phyloP scores from a whole-genome alignment of 1,139 yeast genomes.

The Suhomyces anneliseae region DNA sequence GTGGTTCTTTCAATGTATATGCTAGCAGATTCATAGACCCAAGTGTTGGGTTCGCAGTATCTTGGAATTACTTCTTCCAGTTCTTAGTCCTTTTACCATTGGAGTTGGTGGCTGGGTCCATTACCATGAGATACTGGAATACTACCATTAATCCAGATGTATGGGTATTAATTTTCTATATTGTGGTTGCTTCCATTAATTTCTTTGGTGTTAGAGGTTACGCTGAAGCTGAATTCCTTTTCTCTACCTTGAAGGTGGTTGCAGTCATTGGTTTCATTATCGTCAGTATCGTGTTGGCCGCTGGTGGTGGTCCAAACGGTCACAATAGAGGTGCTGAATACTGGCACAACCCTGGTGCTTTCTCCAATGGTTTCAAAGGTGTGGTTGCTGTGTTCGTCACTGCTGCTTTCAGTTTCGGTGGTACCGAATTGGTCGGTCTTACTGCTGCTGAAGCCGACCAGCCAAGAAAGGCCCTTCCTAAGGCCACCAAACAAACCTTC shows the following conservation, averaged over 20 bases:
- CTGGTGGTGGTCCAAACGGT: slow-evolving; percentile 35
- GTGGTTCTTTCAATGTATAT: slow-evolving; percentile 34
- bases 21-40: slow-evolving; percentile 37
- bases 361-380: slow-evolving; percentile 44
- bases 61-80: slow-evolving; percentile 35
- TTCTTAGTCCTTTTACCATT: slow-evolving; percentile 30
- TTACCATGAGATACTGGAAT: slow-evolving; percentile 34
- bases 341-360: slow-evolving; percentile 36
- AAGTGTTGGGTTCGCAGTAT: slow-evolving; percentile 37
- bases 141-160: slow-evolving; percentile 30
- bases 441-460: slow-evolving; percentile 45
- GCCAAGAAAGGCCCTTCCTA: slow-evolving; percentile 40
- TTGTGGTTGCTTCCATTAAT: slow-evolving; percentile 30
- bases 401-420: slow-evolving; percentile 60
- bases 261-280: slow-evolving; percentile 35
- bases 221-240: slow-evolving; percentile 37
- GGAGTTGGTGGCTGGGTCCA: slow-evolving; percentile 35
- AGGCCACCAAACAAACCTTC: slow-evolving; percentile 41
- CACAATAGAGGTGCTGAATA: slow-evolving; percentile 24
- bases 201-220: slow-evolving; percentile 37
- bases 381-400: slow-evolving; percentile 51
- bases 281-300: slow-evolving; percentile 30
- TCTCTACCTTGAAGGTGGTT: slow-evolving; percentile 31
- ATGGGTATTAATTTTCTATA: slow-evolving; percentile 32
- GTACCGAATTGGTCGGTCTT: slow-evolving; percentile 45